Evolutionary conservation across 31 red algal species (phyloP), one percentile per base, ranked within the genome.

Genomic region (Odonthalia washingtoniensis): DNA sequence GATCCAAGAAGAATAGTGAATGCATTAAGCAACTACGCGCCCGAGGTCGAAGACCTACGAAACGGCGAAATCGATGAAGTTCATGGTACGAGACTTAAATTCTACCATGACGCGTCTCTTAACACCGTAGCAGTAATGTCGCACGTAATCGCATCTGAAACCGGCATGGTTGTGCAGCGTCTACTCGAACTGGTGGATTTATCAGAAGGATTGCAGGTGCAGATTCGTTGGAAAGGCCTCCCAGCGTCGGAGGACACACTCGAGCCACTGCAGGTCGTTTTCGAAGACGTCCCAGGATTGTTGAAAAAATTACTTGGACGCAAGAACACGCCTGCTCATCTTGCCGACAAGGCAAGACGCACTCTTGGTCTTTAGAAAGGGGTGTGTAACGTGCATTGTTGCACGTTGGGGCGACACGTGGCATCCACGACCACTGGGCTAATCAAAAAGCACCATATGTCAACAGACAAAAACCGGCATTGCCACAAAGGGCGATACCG

Each of bases 11-110:
- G 74, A 12, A 18, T 40, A n/a, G 5, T 77, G 28, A 40, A 16
- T 17, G 12, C 38, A 16, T 45, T 45, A 14, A 40, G 35, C 31
- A 37, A 77, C 32, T 77, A 77, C 38, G 38, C 43, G 31, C 43
- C 6, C 28, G 5, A 6, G 12, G 74, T 77, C 17, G 32, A 77
- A 45, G 74, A 77, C 43, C 74, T 77, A 14, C 9, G 74, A 39
- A 77, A 40, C 38, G 33, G 74, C 5, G 12, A 77, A 44, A 24
- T 18, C 5, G 40, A 77, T 9, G 40, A 77, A 12, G 38, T 77
- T 44, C 32, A 77, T 28, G 17, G 28, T 27, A 12, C 66, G 24
- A 70, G 66, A 70, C 28, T 70, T 6, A 70, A 70, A 70, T 32
- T 70, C 34, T 70, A 28, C 34, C 9, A 37, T 37, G 28, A 70